Base-by-base conservation (phyloP, 371 early-diverging fungal genomes). In the Circinella minor region DNA sequence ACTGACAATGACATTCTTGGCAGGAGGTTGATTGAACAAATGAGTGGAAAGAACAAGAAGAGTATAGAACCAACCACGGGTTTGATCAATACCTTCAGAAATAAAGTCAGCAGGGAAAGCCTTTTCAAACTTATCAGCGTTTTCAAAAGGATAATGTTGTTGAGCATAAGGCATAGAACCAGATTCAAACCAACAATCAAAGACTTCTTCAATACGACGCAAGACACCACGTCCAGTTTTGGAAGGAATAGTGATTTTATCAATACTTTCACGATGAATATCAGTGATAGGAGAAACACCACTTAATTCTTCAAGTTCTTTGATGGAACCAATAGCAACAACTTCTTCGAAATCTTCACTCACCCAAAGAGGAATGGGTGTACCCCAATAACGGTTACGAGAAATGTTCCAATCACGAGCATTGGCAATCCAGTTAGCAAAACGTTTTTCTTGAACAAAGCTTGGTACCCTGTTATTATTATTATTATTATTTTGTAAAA, bases 61-160 rank as follows among this genome's bases (percentile, higher is more conserved):
- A 36, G 99, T 99, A 84, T 99, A 99, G 93, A 99, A 99, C 99
- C 99, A 99, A 69, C 99, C 99, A 75, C 99, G 93, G 63, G 99
- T 99, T 88, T 99, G 99, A 82, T 99, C 99, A 61, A 99, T 85
- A 74, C 99, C 99, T 87, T 99, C 99, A 51, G 99, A 98, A 77
- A 99, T 99, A 85, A 99, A 99, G 77, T 99, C 96, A 27, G 99
- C 99, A 20, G 99, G 99, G 95, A 99, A 99, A 5, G 90, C 90
- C 13, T 77, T 71, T 74, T 93, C 83, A 74, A 99, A 95, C 77
- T 88, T 84, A 47, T 93, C 92, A 77, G 91, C 79, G 81, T 96
- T 97, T 83, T 98, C 99, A 74, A 99, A 99, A 60, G 99, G 99
- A 84, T 98, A 99, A 86, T 99, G 99, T 79, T 98, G 94, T 84